Conservation (phyloP, 2,329 filamentous ascomycete species). For the Aureobasidium mangrovei region DNA sequence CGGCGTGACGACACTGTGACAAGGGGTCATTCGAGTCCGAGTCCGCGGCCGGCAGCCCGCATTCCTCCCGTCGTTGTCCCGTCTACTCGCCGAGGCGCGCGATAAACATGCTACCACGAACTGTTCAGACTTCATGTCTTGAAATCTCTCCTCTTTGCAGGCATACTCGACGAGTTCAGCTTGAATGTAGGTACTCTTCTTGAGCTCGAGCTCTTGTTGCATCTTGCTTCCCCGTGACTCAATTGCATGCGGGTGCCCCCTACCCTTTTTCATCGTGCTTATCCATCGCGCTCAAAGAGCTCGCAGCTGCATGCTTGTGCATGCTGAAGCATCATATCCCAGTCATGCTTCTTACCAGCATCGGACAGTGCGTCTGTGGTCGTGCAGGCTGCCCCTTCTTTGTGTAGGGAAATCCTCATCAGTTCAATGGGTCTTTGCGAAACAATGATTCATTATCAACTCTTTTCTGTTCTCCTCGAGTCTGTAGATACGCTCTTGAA, state of each 20-base stretch:
- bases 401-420: no score
- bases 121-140: no score
- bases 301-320: not conserved
- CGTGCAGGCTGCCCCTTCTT: no score
- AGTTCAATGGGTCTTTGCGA: no score
- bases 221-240: not conserved
- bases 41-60: constrained; percentile 11
- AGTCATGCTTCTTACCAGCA: no score
- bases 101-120: no score
- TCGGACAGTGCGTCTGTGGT: no score
- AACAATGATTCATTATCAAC: not conserved
- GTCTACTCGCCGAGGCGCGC: not conserved
- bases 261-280: not conserved
- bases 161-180: no score
- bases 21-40: constrained; percentile 6
- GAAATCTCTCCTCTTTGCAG: no score
- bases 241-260: not conserved
- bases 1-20: constrained; percentile 10
- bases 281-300: not conserved
- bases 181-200: no score
- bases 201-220: not conserved
- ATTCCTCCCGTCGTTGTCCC: constrained; percentile 4
- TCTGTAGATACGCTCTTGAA: not conserved
- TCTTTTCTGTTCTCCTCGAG: not conserved
- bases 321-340: not conserved